These are phyloP conservation scores for Oleoguttula mirabilis DNA, from an alignment of 495 filamentous ascomycete genomes.

Conservation along the genomic window DNA sequence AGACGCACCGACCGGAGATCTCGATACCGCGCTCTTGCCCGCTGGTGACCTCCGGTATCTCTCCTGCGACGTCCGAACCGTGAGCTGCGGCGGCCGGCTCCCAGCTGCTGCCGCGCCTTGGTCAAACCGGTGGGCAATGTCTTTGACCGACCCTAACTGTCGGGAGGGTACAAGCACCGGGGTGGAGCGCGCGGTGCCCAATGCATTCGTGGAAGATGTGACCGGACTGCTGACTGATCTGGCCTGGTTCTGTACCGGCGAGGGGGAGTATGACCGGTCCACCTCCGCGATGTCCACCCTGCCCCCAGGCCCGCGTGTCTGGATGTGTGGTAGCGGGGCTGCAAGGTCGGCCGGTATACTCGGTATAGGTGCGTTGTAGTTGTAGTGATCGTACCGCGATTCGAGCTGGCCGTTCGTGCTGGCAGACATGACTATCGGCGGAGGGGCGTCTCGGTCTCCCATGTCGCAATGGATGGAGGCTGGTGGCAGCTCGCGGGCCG, in stretches of 20 bases:
- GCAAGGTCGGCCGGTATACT: not conserved
- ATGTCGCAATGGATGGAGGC: no score
- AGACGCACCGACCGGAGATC: slow-evolving; percentile 3
- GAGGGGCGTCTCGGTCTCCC: not conserved
- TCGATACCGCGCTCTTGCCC: slow-evolving; percentile 2
- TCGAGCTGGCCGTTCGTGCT: slow-evolving; percentile 1
- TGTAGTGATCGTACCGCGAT: not conserved
- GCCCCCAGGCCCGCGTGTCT: not conserved
- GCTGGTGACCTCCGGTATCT: slow-evolving; percentile 8
- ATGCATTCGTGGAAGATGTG: not conserved
- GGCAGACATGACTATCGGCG: not conserved
- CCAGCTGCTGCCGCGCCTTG: slow-evolving; percentile 22
- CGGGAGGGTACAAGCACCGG: slow-evolving; percentile 16
- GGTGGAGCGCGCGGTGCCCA: slow-evolving; percentile 14
- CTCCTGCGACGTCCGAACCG: slow-evolving; percentile 8
- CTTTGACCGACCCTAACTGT: slow-evolving; percentile 44
- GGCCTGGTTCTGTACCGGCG: slow-evolving; percentile 4
- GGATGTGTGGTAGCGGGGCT: not conserved
- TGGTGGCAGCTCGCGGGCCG: no score
- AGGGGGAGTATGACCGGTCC: slow-evolving; percentile 4
- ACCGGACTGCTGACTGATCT: slow-evolving; percentile 3
- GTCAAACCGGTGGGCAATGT: slow-evolving; percentile 52
- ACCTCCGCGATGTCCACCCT: not conserved
- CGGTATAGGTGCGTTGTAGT: not conserved
- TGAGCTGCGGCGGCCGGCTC: not conserved